Conservation (phyloP, 169 alveolate genomes). For the Eimeria praecox region DNA sequence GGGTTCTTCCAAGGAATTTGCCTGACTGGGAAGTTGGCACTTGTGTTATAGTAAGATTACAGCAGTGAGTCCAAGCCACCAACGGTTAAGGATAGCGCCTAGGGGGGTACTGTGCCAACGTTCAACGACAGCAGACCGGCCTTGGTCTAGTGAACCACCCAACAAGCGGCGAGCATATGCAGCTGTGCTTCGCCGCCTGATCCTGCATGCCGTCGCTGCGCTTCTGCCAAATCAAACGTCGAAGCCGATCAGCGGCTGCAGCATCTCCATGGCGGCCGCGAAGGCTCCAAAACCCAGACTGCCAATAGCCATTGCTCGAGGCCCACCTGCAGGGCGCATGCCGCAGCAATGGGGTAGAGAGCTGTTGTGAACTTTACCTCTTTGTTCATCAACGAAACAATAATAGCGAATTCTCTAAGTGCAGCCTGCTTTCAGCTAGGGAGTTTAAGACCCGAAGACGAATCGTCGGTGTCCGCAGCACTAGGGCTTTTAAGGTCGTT, state of each 20-base stretch:
- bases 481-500: not conserved
- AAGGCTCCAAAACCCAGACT: slow-evolving; percentile 90
- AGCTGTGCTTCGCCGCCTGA: not conserved
- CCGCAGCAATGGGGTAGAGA: not conserved
- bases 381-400: not conserved
- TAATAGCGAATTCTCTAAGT: not conserved
- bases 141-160: not conserved
- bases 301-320: slow-evolving; percentile 86
- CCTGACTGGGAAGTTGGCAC: not conserved
- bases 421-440: not conserved
- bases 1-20: not conserved
- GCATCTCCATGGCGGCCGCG: slow-evolving; percentile 85
- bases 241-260: slow-evolving; percentile 69
- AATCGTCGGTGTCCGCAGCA: not conserved
- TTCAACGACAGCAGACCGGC: not conserved
- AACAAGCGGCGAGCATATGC: not conserved
- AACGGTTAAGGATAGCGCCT: not conserved
- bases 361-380: not conserved
- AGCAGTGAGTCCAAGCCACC: not conserved
- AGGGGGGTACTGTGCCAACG: not conserved
- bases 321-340: slow-evolving; percentile 78
- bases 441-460: not conserved
- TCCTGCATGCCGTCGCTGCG: not conserved
- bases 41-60: not conserved
- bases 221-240: slow-evolving; percentile 9